Percentiles rank a stretch among this genome's conserved stretches.
phyloP scores from a whole-genome alignment of 2,329 filamentous ascomycete species.

The Fusarium tjaetaba region DNA sequence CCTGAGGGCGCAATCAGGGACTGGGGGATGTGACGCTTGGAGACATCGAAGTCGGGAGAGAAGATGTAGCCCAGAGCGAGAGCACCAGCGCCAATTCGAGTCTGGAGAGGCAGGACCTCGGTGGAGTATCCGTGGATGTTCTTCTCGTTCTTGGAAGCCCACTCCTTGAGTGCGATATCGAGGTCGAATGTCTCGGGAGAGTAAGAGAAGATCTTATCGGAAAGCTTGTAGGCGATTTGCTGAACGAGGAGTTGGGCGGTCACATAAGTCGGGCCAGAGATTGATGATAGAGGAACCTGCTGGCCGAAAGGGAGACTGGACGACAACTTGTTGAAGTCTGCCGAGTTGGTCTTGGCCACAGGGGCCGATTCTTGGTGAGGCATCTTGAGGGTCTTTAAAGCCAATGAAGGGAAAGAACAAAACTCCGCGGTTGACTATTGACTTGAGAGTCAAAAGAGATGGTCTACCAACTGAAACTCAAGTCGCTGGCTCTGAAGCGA shows the following conservation, averaged over 20 bases:
- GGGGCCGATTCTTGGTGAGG: conserved; percentile 51
- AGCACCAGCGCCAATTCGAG: conserved; percentile 86
- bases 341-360: conserved; percentile 33
- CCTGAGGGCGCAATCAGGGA: conserved; percentile 87
- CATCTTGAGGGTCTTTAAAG: conserved; percentile 36
- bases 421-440: conserved; percentile 12
- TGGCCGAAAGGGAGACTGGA: conserved; percentile 68
- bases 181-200: conserved; percentile 94
- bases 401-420: conserved; percentile 6
- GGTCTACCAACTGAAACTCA: conserved; percentile 26
- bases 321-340: conserved; percentile 55
- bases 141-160: conserved; percentile 74
- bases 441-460: conserved; percentile 16
- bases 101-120: conserved; percentile 82
- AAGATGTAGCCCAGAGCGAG: conserved; percentile 97
- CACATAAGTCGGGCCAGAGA: conserved; percentile 89
- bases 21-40: conserved; percentile 91
- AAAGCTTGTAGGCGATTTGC: conserved; percentile 93
- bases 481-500: conserved; percentile 38
- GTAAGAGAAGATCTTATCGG: conserved; percentile 97
- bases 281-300: conserved; percentile 64
- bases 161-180: conserved; percentile 82
- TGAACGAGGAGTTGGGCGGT: conserved; percentile 94
- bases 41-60: conserved; percentile 93
- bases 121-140: conserved; percentile 88